A percentile compares a stretch with the other conserved stretches of the same genome.
These are phyloP conservation scores for Chytriomyces sp. DNA, from an alignment of 192 early-diverging fungal genomes.

Conservation along the genomic window DNA sequence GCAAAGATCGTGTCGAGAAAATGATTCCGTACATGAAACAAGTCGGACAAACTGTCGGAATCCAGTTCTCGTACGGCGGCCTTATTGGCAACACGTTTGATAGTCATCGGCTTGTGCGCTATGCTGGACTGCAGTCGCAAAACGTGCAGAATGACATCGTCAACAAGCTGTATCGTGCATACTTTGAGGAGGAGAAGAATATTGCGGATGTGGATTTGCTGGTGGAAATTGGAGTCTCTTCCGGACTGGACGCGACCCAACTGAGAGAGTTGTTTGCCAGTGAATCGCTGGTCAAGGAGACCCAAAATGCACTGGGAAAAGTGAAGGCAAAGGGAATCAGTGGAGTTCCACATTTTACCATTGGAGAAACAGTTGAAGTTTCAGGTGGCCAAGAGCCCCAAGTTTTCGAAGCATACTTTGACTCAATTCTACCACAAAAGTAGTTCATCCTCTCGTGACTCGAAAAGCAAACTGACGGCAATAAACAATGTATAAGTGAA, in stretches of 20 bases:
- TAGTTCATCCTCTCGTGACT: no score
- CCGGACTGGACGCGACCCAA: constrained; percentile 60
- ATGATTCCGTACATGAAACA: constrained; percentile 60
- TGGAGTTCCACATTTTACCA: constrained; percentile 76
- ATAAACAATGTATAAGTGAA: no score
- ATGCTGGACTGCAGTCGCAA: constrained; percentile 43
- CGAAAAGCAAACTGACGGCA: no score
- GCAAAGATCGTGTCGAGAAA: constrained; percentile 51
- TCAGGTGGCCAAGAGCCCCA: no score
- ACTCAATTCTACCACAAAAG: no score
- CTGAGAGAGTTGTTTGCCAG: constrained; percentile 59
- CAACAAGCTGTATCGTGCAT: constrained; percentile 66
- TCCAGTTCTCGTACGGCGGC: constrained; percentile 70
- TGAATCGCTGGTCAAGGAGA: constrained; percentile 55
- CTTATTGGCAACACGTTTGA: constrained; percentile 63
- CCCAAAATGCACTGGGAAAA: constrained; percentile 52
- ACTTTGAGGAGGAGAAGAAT: constrained; percentile 75
- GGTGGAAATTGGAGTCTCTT: constrained; percentile 60
- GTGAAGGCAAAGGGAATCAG: constrained; percentile 53
- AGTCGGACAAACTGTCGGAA: constrained; percentile 67
- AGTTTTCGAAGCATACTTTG: no score
- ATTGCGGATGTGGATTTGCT: constrained; percentile 65
- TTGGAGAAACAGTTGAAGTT: constrained; percentile 47
- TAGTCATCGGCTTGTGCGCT: constrained; percentile 70
- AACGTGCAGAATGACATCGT: constrained; percentile 65